phyloP scores from a whole-genome alignment of 495 filamentous ascomycete genomes.

The Penicillium atrosanguineum region DNA sequence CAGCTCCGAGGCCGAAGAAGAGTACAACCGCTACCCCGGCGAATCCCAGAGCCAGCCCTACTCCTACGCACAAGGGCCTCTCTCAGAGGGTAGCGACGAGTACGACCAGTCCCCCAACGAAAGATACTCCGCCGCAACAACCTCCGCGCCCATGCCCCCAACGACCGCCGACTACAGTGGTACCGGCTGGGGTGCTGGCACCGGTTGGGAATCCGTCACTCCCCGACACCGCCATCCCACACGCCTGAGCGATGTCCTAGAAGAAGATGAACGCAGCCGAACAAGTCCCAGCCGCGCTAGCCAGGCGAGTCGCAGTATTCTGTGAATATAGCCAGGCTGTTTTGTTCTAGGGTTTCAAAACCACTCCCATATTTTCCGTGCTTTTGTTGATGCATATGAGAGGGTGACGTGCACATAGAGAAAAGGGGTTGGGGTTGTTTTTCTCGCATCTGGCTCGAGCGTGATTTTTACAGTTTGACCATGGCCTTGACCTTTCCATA shows the following conservation, averaged over 20 bases:
- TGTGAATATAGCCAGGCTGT: slow-evolving; percentile 13
- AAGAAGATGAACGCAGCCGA: slow-evolving; percentile 61
- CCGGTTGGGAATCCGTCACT: slow-evolving; percentile 71
- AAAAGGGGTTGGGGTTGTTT: slow-evolving; percentile 7
- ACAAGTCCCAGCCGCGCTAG: slow-evolving; percentile 59
- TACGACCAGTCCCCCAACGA: slow-evolving; percentile 50
- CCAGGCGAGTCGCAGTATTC: slow-evolving; percentile 38
- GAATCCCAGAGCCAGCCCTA: slow-evolving; percentile 42
- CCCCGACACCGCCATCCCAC: slow-evolving; percentile 95
- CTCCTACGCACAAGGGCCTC: slow-evolving; percentile 29
- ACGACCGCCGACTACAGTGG: slow-evolving; percentile 53
- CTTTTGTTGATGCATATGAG: not conserved
- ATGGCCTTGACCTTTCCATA: not conserved
- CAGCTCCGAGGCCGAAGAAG: slow-evolving; percentile 56
- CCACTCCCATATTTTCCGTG: not conserved
- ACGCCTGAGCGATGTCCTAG: slow-evolving; percentile 88
- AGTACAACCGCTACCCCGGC: slow-evolving; percentile 51
- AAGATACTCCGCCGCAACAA: slow-evolving; percentile 41
- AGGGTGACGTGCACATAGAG: slow-evolving; percentile 10
- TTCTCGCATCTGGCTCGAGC: slow-evolving; percentile 9
- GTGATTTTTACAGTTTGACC: not conserved
- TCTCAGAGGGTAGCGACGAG: slow-evolving; percentile 53
- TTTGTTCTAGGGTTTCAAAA: not conserved
- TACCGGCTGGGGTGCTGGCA: slow-evolving; percentile 59
- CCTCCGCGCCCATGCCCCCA: slow-evolving; percentile 28